Conservation (phyloP, 306 rosid species). For the Cajanus cajan region DNA sequence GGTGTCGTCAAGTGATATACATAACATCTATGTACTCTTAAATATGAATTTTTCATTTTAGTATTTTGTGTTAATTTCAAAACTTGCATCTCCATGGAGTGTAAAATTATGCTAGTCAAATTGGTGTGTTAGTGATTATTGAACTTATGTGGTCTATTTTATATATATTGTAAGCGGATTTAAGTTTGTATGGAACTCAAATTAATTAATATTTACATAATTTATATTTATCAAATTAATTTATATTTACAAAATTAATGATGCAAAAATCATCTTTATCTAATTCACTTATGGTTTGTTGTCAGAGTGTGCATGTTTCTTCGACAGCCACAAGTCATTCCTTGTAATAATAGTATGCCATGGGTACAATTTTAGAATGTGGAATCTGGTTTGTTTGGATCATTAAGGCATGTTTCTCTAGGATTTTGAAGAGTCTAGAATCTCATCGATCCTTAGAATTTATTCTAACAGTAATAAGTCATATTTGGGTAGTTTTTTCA, state of each 20-base stretch:
- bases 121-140: background rate
- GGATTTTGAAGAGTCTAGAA: background rate
- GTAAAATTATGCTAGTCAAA: background rate
- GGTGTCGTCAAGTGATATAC: conserved; percentile 59
- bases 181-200: background rate
- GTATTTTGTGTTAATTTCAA: background rate
- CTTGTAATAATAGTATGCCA: background rate
- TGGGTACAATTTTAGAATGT: background rate
- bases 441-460: background rate
- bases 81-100: background rate
- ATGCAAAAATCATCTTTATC: background rate
- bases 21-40: too few relatives aligned
- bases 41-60: background rate
- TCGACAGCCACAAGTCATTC: background rate
- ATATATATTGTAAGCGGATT: background rate
- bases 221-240: too few relatives aligned
- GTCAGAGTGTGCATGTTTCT: background rate
- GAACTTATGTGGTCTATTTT: background rate
- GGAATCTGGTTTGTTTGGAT: background rate
- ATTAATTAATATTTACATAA: too few relatives aligned
- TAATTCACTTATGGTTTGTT: background rate
- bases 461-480: background rate
- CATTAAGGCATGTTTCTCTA: background rate
- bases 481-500: background rate
- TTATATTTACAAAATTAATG: background rate